Evolutionary conservation across 1,139 yeast species (phyloP).

Genomic region (Meyerozyma smithsonii): DNA sequence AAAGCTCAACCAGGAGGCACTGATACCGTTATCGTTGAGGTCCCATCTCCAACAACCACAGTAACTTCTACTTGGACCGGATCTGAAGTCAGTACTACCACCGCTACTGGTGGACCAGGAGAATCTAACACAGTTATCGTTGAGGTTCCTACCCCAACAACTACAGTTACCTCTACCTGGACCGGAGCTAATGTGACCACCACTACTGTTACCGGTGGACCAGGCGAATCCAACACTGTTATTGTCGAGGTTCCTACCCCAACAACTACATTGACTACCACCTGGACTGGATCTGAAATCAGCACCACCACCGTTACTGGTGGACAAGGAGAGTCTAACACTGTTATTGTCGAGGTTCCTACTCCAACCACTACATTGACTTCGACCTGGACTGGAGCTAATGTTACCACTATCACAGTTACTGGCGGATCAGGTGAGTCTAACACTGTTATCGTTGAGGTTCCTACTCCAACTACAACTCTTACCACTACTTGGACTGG

Average conservation of each 20-base stretch:
- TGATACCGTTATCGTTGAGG: slow-evolving; percentile 1
- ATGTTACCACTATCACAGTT: too few species aligned
- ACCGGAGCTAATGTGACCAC: slow-evolving; percentile 14
- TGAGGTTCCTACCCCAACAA: slow-evolving; percentile 9
- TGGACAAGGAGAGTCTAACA: too few species aligned
- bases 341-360: too few species aligned
- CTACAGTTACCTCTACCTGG: slow-evolving; percentile 10
- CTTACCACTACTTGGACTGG: slow-evolving; percentile 7
- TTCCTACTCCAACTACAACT: slow-evolving; percentile 11
- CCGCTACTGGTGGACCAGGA: slow-evolving; percentile 5
- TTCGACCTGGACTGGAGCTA: too few species aligned
- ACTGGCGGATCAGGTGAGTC: too few species aligned
- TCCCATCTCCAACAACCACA: slow-evolving; percentile 10
- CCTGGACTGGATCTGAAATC: too few species aligned
- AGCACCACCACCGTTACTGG: too few species aligned
- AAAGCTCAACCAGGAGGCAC: slow-evolving; percentile 1
- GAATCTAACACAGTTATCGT: slow-evolving; percentile 1
- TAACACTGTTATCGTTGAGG: slow-evolving; percentile 5
- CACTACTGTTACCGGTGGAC: slow-evolving; percentile 19
- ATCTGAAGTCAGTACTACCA: not conserved
- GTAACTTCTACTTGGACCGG: slow-evolving; percentile 10
- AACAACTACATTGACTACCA: too few species aligned
- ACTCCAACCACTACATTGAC: too few species aligned
- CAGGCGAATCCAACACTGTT: slow-evolving; percentile 9
- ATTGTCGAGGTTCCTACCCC: slow-evolving; percentile 7